These are phyloP conservation scores for Setaria viridis DNA, from an alignment of 202 grass and related monocot species.

Conservation along the genomic window DNA sequence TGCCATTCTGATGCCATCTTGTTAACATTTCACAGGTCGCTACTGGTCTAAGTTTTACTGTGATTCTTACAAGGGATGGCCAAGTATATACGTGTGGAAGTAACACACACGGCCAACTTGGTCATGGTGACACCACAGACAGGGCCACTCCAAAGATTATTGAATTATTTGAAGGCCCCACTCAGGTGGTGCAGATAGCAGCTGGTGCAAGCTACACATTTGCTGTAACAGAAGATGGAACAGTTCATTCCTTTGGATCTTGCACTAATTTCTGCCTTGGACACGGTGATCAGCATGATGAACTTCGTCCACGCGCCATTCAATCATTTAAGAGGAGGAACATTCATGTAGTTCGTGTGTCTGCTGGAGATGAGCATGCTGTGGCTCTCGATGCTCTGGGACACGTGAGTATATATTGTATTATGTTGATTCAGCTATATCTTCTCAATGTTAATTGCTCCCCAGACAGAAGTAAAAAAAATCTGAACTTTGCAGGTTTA, in stretches of 20 bases:
- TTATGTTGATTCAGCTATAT: constrained; percentile 5
- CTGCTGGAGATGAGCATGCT: constrained; percentile 97
- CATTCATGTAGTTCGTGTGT: constrained; percentile 91
- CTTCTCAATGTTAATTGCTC: constrained; percentile 4
- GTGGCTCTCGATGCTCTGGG: constrained; percentile 92
- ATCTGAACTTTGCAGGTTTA: constrained; percentile 73
- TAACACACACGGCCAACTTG: constrained; percentile 96
- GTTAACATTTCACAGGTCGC: constrained; percentile 62
- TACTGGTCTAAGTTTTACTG: constrained; percentile 90
- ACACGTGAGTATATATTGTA: constrained; percentile 62
- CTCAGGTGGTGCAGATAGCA: constrained; percentile 84
- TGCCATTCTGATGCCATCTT: constrained; percentile 29
- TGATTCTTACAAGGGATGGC: constrained; percentile 76
- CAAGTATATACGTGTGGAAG: constrained; percentile 93
- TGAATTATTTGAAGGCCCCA: constrained; percentile 62
- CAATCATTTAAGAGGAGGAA: constrained; percentile 84
- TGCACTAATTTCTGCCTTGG: constrained; percentile 97
- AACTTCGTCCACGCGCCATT: constrained; percentile 87
- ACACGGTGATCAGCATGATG: constrained; percentile 90
- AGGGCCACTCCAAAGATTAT: constrained; percentile 71
- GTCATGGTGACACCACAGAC: constrained; percentile 88
- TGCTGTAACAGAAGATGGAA: constrained; percentile 89
- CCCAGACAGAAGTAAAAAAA: constrained; percentile 28
- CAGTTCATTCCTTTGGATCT: constrained; percentile 91
- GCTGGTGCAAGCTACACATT: constrained; percentile 93